phyloP scores from a whole-genome alignment of 306 rosid genomes.

The Calophaca sinica region DNA sequence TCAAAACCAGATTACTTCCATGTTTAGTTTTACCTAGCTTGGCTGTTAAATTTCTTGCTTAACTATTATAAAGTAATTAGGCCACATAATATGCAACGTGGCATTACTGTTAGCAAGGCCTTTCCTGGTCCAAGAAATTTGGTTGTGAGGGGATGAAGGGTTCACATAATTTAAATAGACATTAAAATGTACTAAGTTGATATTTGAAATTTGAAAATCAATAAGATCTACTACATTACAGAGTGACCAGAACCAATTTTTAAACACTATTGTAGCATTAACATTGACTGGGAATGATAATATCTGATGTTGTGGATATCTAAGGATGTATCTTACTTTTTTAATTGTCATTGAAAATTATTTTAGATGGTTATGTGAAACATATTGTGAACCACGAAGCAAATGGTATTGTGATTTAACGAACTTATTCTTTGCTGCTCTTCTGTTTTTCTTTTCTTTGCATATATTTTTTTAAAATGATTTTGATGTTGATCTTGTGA shows the following conservation, averaged over 20 bases:
- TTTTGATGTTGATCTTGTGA: too few relatives aligned
- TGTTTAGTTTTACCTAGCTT: slow-evolving; percentile 24
- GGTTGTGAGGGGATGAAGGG: background rate
- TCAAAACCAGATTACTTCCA: slow-evolving; percentile 1
- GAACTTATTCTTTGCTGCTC: too few relatives aligned
- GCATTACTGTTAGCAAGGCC: background rate
- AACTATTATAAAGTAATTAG: slow-evolving; percentile 19
- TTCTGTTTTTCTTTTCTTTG: too few relatives aligned
- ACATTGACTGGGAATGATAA: too few relatives aligned
- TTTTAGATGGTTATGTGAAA: too few relatives aligned
- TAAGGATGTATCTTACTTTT: too few relatives aligned
- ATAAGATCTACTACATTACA: slow-evolving; percentile 2
- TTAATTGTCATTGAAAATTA: too few relatives aligned
- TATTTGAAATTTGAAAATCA: slow-evolving; percentile 16
- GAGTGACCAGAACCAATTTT: background rate
- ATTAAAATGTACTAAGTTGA: background rate
- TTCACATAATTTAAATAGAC: slow-evolving; percentile 12
- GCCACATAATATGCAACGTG: slow-evolving; percentile 13
- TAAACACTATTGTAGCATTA: background rate
- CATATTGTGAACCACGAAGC: too few relatives aligned
- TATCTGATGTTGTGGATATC: too few relatives aligned
- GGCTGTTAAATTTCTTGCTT: slow-evolving; percentile 4
- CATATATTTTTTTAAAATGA: too few relatives aligned
- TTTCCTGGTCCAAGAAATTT: background rate
- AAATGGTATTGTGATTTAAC: too few relatives aligned